Percentiles rank a stretch among this genome's conserved stretches.
Conservation (phyloP, 2,329 filamentous ascomycete species). For the Knoxdaviesia proteae region DNA sequence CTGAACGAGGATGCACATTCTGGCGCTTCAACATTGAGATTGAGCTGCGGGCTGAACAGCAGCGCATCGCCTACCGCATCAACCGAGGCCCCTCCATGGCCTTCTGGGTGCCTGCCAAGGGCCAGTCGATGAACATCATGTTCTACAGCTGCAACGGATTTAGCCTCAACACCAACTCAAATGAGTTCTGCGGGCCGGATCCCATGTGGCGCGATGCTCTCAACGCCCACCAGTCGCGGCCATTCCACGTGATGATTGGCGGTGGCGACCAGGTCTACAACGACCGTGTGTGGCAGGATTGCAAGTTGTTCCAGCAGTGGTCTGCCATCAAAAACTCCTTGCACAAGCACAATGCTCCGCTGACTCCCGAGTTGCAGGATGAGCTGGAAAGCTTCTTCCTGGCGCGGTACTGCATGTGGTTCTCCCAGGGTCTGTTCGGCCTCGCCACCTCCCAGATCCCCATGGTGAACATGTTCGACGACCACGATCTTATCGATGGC, state of each 20-base stretch:
- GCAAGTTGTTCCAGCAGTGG: conserved; percentile 65
- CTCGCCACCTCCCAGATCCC: conserved; percentile 86
- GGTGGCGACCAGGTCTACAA: conserved; percentile 97
- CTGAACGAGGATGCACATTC: conserved; percentile 76
- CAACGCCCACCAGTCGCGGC: conserved; percentile 73
- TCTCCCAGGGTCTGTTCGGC: conserved; percentile 86
- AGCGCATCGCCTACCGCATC: conserved; percentile 85
- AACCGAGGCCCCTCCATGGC: conserved; percentile 73
- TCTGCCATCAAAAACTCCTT: conserved; percentile 57
- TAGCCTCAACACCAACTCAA: conserved; percentile 54
- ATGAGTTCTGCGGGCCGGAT: conserved; percentile 77
- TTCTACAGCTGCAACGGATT: conserved; percentile 98
- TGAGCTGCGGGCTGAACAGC: conserved; percentile 57
- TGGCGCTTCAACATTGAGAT: conserved; percentile 95
- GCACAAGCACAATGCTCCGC: conserved; percentile 59
- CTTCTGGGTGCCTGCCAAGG: conserved; percentile 82
- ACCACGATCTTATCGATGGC: conserved; percentile 81
- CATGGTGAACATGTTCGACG: conserved; percentile 97
- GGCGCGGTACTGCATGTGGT: conserved; percentile 80
- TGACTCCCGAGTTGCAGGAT: conserved; percentile 63
- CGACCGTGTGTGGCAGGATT: conserved; percentile 59
- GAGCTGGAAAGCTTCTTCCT: conserved; percentile 82
- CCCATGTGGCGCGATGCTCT: conserved; percentile 93
- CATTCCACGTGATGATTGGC: conserved; percentile 96
- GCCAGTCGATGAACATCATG: conserved; percentile 93